These are phyloP conservation scores for Claviceps capensis DNA, from an alignment of 2,329 filamentous ascomycete genomes.

Conservation along the genomic window DNA sequence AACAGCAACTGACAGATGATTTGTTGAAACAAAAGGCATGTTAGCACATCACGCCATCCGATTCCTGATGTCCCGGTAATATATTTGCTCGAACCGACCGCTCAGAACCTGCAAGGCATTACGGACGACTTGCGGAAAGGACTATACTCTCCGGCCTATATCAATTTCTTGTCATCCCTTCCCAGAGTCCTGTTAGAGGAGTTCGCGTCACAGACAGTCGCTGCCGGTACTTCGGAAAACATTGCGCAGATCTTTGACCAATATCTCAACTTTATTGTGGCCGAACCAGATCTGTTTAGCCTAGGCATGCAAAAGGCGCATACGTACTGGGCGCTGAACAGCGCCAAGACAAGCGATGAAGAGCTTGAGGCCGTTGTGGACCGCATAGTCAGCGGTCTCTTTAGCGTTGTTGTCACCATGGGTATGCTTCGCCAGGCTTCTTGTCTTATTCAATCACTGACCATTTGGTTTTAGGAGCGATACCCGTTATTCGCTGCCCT, in stretches of 20 bases:
- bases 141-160: conserved; percentile 84
- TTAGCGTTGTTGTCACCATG: conserved; percentile 97
- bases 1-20: not conserved
- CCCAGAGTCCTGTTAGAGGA: conserved; percentile 84
- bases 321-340: conserved; percentile 94
- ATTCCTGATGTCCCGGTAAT: conserved; percentile 95
- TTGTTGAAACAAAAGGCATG: conserved; percentile 42
- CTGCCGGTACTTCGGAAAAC: conserved; percentile 72
- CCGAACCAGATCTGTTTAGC: conserved; percentile 90
- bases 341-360: conserved; percentile 77
- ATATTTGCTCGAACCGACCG: conserved; percentile 85
- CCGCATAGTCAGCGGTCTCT: conserved; percentile 87
- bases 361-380: conserved; percentile 80
- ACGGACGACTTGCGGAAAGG: conserved; percentile 75
- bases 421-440: conserved; percentile 34
- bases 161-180: conserved; percentile 94
- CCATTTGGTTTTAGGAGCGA: conserved; percentile 45
- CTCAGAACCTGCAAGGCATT: conserved; percentile 67
- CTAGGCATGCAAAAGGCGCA: conserved; percentile 82
- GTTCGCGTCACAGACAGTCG: conserved; percentile 77
- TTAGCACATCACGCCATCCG: conserved; percentile 66
- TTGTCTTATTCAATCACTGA: not conserved
- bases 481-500: conserved; percentile 89
- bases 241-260: conserved; percentile 93
- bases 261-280: conserved; percentile 94